Conservation (phyloP, 257 asterid species). For the Solanum chaucha region DNA sequence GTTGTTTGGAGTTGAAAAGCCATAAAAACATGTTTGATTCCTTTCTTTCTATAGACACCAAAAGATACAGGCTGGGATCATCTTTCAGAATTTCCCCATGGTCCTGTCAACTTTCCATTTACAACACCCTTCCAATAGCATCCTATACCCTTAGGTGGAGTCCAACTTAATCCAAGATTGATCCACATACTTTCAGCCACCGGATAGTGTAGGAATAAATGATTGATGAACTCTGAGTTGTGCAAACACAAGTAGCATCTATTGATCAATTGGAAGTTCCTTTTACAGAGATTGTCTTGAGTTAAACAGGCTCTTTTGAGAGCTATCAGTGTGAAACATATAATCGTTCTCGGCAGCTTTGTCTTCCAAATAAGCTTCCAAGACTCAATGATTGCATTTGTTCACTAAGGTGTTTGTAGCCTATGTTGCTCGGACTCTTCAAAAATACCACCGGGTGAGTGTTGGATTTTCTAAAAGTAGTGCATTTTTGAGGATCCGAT, state of each 20-base stretch:
- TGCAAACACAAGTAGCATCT: not conserved
- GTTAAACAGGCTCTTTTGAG: not conserved
- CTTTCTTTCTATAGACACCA: not conserved
- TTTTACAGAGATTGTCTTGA: not conserved
- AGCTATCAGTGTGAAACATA: not conserved
- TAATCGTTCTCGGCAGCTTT: not conserved
- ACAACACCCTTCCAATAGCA: not conserved
- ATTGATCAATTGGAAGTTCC: not conserved
- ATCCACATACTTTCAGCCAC: not conserved
- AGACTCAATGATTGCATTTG: too few species aligned
- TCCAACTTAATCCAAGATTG: not conserved
- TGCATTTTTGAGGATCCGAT: not conserved
- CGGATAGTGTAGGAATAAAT: not conserved
- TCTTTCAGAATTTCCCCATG: not conserved
- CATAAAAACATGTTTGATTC: not conserved
- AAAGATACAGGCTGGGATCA: not conserved
- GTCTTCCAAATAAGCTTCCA: too few species aligned
- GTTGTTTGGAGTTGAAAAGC: not conserved
- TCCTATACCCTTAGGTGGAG: not conserved
- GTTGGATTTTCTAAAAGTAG: not conserved
- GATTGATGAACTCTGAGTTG: not conserved
- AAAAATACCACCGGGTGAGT: not conserved
- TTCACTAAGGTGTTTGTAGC: too few species aligned
- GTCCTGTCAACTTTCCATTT: not conserved
- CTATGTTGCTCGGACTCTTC: too few species aligned